These are phyloP conservation scores for Rasamsonia emersonii DNA, from an alignment of 2,329 filamentous ascomycete genomes.

Conservation along the genomic window DNA sequence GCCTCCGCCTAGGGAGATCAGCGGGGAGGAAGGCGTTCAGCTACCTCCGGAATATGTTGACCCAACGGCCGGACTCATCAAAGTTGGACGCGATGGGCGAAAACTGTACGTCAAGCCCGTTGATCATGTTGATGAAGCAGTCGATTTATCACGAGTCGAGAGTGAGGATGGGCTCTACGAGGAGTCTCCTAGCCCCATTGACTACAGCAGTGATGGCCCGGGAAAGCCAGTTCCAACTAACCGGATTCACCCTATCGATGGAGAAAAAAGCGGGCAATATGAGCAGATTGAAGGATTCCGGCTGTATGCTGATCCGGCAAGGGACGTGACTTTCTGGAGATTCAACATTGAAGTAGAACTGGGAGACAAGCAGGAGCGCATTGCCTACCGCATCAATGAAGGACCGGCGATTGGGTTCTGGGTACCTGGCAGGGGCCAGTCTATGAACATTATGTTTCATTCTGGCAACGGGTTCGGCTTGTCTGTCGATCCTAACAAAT, in stretches of 20 bases:
- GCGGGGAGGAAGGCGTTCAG: slow-evolving; percentile 47
- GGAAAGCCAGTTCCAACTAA: slow-evolving; percentile 41
- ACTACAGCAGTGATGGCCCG: slow-evolving; percentile 29
- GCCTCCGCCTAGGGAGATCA: slow-evolving; percentile 63
- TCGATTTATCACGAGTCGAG: slow-evolving; percentile 71
- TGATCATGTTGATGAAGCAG: slow-evolving; percentile 70
- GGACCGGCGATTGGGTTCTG: slow-evolving; percentile 87
- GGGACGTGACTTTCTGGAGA: slow-evolving; percentile 90
- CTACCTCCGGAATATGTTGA: slow-evolving; percentile 76
- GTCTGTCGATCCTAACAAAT: slow-evolving; percentile 65
- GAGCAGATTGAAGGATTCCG: slow-evolving; percentile 75
- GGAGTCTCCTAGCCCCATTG: slow-evolving; percentile 41
- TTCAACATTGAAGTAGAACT: slow-evolving; percentile 95
- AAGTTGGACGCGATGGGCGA: slow-evolving; percentile 73
- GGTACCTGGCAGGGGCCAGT: slow-evolving; percentile 74
- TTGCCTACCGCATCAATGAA: slow-evolving; percentile 91
- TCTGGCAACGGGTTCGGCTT: slow-evolving; percentile 94
- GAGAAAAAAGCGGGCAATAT: slow-evolving; percentile 71
- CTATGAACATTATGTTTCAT: slow-evolving; percentile 99
- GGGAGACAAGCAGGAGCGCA: slow-evolving; percentile 64
- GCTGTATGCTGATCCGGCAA: slow-evolving; percentile 73
- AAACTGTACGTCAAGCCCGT: slow-evolving; percentile 83
- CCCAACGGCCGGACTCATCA: slow-evolving; percentile 77
- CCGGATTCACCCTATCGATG: slow-evolving; percentile 47
- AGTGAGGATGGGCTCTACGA: slow-evolving; percentile 79